phyloP scores from a whole-genome alignment of 768 basidiomycete genomes.

The Mycena floridula region DNA sequence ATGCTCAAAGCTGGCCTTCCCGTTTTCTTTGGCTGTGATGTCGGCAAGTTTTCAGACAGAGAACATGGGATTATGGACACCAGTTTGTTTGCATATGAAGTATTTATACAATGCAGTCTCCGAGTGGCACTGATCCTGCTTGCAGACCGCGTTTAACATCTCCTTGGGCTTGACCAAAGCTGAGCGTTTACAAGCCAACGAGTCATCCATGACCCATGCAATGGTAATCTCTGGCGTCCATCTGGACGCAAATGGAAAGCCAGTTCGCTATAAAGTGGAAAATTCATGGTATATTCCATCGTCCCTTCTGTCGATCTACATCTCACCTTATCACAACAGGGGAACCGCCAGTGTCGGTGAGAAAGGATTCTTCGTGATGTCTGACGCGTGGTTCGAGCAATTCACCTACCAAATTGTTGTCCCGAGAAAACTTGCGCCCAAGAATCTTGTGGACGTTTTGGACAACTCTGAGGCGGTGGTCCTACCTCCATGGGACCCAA shows the following conservation, averaged over 20 bases:
- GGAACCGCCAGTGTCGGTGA: no score
- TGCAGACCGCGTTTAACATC: constrained; percentile 78
- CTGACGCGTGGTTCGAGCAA: constrained; percentile 86
- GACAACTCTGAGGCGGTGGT: constrained; percentile 61
- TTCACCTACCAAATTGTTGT: constrained; percentile 93
- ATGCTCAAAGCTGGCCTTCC: constrained; percentile 84
- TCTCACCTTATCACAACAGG: no score
- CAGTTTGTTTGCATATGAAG: constrained; percentile 77
- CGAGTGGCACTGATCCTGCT: background rate
- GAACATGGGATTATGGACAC: constrained; percentile 81
- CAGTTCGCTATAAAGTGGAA: constrained; percentile 93
- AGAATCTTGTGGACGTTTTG: constrained; percentile 74
- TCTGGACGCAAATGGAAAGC: constrained; percentile 66
- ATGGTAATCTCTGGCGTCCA: constrained; percentile 95
- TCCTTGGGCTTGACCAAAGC: constrained; percentile 78
- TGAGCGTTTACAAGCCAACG: constrained; percentile 73
- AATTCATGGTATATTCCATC: constrained; percentile 87
- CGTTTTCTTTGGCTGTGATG: constrained; percentile 96
- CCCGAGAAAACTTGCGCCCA: constrained; percentile 72
- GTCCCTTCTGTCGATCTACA: no score
- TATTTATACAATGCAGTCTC: constrained; percentile 17
- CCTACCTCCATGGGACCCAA: constrained; percentile 90
- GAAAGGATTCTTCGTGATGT: constrained; percentile 91
- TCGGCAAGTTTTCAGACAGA: constrained; percentile 77
- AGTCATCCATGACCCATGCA: constrained; percentile 92